Percentiles rank a stretch among this genome's conserved stretches.
These are phyloP conservation scores for Lachnellula willkommii DNA, from an alignment of 2,329 filamentous ascomycete genomes.

Conservation along the genomic window DNA sequence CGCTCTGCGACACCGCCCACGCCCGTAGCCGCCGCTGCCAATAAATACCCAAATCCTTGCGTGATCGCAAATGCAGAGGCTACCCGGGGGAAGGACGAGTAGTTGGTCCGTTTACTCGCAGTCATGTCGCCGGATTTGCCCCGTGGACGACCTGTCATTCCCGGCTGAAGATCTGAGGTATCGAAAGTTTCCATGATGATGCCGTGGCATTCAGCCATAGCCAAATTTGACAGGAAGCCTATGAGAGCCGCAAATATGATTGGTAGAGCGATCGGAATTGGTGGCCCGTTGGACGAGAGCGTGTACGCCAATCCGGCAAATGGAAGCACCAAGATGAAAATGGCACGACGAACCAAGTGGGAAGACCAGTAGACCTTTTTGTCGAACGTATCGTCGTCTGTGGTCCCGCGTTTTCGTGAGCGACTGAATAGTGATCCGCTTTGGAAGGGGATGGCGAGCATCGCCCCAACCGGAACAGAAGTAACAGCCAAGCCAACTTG, in stretches of 20 bases:
- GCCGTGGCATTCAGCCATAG: conserved; percentile 70
- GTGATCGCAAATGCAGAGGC: conserved; percentile 64
- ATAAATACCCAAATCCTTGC: conserved; percentile 64
- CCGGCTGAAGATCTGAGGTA: conserved; percentile 70
- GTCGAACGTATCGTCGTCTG: conserved; percentile 62
- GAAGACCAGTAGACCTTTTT: conserved; percentile 64
- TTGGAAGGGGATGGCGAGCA: conserved; percentile 67
- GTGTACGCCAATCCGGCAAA: conserved; percentile 64
- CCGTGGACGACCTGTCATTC: conserved; percentile 55
- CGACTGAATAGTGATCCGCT: conserved; percentile 66
- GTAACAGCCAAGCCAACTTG: conserved; percentile 62
- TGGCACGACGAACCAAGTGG: conserved; percentile 61
- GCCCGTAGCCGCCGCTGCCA: conserved; percentile 63
- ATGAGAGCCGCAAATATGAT: conserved; percentile 61
- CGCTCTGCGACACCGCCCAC: conserved; percentile 64
- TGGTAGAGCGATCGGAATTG: conserved; percentile 56
- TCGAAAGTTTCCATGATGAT: conserved; percentile 78
- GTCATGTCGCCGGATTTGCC: conserved; percentile 43
- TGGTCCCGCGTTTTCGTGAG: conserved; percentile 53
- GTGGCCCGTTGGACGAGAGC: conserved; percentile 57
- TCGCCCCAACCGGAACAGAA: conserved; percentile 61
- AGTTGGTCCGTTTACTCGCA: conserved; percentile 54
- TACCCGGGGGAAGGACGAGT: conserved; percentile 70
- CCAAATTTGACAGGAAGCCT: conserved; percentile 67
- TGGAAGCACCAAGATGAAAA: conserved; percentile 64